Base-by-base conservation (phyloP, 768 basidiomycete species). In the Tubosaeta brunneosetosa region DNA sequence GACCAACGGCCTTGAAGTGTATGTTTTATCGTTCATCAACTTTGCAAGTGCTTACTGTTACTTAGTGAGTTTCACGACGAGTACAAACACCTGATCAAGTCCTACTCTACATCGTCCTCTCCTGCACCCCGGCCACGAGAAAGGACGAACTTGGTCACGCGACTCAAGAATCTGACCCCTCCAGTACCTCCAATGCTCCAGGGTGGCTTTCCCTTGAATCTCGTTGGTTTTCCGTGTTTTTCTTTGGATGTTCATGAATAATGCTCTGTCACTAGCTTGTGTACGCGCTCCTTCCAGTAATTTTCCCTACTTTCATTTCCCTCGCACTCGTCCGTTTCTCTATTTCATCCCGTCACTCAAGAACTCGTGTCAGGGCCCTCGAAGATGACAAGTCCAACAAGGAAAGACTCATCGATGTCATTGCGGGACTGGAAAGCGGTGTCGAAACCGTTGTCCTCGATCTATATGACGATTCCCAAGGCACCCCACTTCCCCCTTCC, bases 371-470 rank as follows among this genome's bases (percentile, higher is more conserved):
- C 51, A 76, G 74, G 51, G 62, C 77, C 3, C 75, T 91, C 16
- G 88, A 91, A 67, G 68, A 73, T 31, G 82, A 85, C 38, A 67
- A 66, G 17, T 70, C 76, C 3, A 73, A 71, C 47, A 69, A 69
- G 29, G 66, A 80, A 54, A 78, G 73, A n/a, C 77, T 91, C 6
- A 71, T 76, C 26, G 74, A 82, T 55, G 67, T 85, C 45, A 65
- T 89, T 42, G 77, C 75, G 6, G 66, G 77, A 46, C 68, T 90
- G 14, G 88, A 90, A 61, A 70, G 70, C 46, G 72, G 81, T 37
- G 68, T 88, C 32, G 87, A 88, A 62, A 74, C 77, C 50, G 77
- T 76, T 27, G 78, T 86, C 12, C 78, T 74, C 1, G 83, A 91
- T 37, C 61, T 84, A 51, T 76, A 83, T 42, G 81, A 86, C 44